These are phyloP conservation scores for Hypoxylon perforatum DNA, from an alignment of 495 filamentous ascomycete genomes.

Conservation along the genomic window DNA sequence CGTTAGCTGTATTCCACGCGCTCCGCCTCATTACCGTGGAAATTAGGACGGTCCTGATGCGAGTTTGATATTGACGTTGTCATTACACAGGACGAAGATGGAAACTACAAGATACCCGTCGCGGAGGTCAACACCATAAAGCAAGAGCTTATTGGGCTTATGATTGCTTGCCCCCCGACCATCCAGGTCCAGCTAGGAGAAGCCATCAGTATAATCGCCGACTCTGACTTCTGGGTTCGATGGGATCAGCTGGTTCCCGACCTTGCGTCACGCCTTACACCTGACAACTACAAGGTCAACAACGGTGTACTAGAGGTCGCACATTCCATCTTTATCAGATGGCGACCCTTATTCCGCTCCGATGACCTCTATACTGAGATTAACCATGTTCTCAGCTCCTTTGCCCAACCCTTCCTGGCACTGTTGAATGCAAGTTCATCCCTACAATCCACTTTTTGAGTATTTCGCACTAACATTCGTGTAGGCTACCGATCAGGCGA, in stretches of 20 bases:
- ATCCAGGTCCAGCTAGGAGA: constrained; percentile 96
- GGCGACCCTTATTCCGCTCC: constrained; percentile 91
- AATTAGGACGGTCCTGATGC: background rate
- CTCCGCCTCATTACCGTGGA: too few species aligned
- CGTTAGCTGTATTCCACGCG: constrained; percentile 39
- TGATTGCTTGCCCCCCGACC: constrained; percentile 87
- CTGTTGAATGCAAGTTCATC: constrained; percentile 73
- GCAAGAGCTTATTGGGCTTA: constrained; percentile 90
- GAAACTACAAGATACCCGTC: constrained; percentile 83
- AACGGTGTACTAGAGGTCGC: constrained; percentile 96
- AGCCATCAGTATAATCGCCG: constrained; percentile 94
- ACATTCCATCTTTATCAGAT: constrained; percentile 96
- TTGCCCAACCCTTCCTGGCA: constrained; percentile 81
- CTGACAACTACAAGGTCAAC: constrained; percentile 80
- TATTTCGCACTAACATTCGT: constrained; percentile 29
- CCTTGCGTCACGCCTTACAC: constrained; percentile 85
- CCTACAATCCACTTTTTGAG: background rate
- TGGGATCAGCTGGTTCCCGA: constrained; percentile 90
- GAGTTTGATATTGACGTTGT: constrained; percentile 16
- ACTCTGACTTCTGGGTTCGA: constrained; percentile 94
- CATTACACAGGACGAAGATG: constrained; percentile 78
- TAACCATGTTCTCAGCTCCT: constrained; percentile 88
- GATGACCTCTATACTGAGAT: constrained; percentile 93
- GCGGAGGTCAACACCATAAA: constrained; percentile 91
- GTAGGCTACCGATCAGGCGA: constrained; percentile 79